phyloP scores from a whole-genome alignment of 2,329 filamentous ascomycete genomes.

The Acarospora socialis region DNA sequence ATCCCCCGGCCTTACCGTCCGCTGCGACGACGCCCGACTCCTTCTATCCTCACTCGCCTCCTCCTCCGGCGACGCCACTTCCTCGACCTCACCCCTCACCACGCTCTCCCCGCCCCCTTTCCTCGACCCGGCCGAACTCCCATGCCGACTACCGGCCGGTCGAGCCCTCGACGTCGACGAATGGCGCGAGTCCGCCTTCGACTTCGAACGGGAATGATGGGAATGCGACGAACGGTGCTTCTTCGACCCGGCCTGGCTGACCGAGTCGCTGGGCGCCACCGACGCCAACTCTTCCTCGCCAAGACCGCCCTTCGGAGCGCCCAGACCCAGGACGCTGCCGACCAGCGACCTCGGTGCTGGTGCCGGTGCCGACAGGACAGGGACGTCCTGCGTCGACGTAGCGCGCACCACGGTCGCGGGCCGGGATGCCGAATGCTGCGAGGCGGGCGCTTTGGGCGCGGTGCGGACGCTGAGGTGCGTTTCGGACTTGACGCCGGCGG shows the following conservation, averaged over 20 bases:
- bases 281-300: too few relatives aligned
- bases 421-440: neutral
- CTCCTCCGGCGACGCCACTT: neutral
- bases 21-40: neutral
- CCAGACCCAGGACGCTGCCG: neutral
- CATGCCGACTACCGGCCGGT: neutral
- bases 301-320: too few relatives aligned
- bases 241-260: constrained; percentile 12
- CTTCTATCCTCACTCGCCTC: neutral
- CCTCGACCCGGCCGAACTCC: constrained; percentile 1
- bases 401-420: neutral
- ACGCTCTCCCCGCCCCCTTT: neutral
- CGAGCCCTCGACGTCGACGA: too few relatives aligned
- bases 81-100: neutral
- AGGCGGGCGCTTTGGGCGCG: neutral
- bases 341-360: constrained; percentile 1
- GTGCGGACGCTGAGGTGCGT: neutral
- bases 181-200: too few relatives aligned
- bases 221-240: neutral
- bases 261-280: constrained; percentile 10
- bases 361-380: neutral
- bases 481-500: neutral
- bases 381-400: neutral
- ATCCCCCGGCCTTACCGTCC: too few relatives aligned
- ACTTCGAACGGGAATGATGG: too few relatives aligned